phyloP scores from a whole-genome alignment of 306 rosid species.

The Geum urbanum region DNA sequence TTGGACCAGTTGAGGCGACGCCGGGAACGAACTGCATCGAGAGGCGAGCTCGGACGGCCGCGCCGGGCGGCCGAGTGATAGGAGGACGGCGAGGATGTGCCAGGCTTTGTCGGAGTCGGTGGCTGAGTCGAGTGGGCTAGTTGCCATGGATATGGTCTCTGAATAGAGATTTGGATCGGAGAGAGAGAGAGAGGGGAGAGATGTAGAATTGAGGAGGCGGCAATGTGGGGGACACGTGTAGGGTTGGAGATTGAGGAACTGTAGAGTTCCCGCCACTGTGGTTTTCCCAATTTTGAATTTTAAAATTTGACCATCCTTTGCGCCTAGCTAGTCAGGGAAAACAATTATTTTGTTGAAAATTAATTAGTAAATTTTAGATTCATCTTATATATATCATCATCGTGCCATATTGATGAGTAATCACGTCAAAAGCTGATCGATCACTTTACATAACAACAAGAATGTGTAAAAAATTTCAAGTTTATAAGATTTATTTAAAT shows the following conservation, averaged over 20 bases:
- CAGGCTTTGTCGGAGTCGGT: conserved; percentile 29
- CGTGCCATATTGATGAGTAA: too few relatives aligned
- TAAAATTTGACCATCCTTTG: neutral
- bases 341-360: too few relatives aligned
- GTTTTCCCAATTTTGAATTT: neutral
- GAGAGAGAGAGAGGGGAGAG: conserved; percentile 11
- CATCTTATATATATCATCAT: too few relatives aligned
- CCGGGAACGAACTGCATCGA: conserved; percentile 36
- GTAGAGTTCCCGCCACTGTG: conserved; percentile 24
- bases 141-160: conserved; percentile 15
- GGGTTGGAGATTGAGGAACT: conserved; percentile 18
- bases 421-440: too few relatives aligned
- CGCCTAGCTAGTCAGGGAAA: neutral
- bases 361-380: too few relatives aligned
- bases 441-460: too few relatives aligned
- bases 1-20: conserved; percentile 30
- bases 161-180: conserved; percentile 16
- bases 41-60: conserved; percentile 34
- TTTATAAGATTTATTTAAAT: too few relatives aligned
- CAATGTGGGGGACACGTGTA: conserved; percentile 22
- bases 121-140: conserved; percentile 15
- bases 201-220: conserved; percentile 24
- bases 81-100: conserved; percentile 33
- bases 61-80: conserved; percentile 34
- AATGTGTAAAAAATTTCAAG: too few relatives aligned